Conservation (phyloP, 129 eudicot species). For the Scalesia atractyloides region DNA sequence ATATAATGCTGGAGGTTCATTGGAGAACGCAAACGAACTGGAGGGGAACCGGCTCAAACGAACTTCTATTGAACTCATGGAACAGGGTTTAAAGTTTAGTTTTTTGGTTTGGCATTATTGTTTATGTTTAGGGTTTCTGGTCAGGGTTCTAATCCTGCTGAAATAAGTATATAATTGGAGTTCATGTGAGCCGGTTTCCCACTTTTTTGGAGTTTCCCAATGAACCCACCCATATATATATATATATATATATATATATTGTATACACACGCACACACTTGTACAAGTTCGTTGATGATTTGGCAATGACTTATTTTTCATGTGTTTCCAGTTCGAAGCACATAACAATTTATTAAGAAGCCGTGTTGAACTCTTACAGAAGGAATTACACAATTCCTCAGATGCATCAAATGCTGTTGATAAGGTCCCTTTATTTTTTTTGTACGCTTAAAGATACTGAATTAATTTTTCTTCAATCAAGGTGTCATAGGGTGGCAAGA, state of each 20-base stretch:
- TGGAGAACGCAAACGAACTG: too few relatives aligned
- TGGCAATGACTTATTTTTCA: background rate
- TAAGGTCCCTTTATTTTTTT: slow-evolving; percentile 40
- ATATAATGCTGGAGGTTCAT: background rate
- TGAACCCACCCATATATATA: background rate
- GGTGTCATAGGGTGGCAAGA: slow-evolving; percentile 5
- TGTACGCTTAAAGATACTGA: background rate
- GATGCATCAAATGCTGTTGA: slow-evolving; percentile 39
- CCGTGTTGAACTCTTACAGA: slow-evolving; percentile 51
- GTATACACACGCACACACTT: background rate
- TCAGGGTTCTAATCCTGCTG: too few relatives aligned
- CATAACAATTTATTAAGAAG: slow-evolving; percentile 38
- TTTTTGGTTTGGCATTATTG: too few relatives aligned
- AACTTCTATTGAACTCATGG: too few relatives aligned
- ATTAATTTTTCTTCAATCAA: background rate
- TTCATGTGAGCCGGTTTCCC: too few relatives aligned
- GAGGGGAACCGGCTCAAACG: too few relatives aligned
- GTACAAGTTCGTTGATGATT: slow-evolving; percentile 11
- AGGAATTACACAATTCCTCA: slow-evolving; percentile 43
- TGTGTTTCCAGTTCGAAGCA: slow-evolving; percentile 52
- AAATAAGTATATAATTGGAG: too few relatives aligned
- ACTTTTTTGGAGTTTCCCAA: too few relatives aligned
- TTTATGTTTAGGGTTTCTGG: too few relatives aligned
- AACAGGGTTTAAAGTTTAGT: too few relatives aligned
- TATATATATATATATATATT: background rate